Conservation (phyloP, 2,329 filamentous ascomycete species). For the Akanthomyces dipterigenus region DNA sequence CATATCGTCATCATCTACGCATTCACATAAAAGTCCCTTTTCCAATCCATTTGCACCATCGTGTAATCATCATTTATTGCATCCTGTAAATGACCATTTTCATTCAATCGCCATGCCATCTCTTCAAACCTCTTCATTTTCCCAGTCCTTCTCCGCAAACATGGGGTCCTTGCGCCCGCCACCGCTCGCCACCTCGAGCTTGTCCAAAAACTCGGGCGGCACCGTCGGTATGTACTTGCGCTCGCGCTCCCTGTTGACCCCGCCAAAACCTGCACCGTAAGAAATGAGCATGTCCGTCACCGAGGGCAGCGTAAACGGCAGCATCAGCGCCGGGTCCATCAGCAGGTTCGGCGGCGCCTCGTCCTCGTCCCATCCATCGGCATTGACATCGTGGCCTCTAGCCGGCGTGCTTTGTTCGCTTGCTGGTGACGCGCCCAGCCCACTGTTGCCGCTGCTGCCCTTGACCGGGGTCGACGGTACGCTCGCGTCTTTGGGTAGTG, state of each 20-base stretch:
- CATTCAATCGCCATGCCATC: background rate
- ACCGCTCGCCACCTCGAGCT: conserved; percentile 59
- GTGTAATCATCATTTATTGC: background rate
- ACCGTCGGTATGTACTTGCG: conserved; percentile 94
- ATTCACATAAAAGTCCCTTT: no score
- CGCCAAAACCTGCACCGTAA: conserved; percentile 91
- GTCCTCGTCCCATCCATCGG: conserved; percentile 45
- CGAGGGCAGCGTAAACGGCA: conserved; percentile 91
- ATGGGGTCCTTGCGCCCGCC: conserved; percentile 44
- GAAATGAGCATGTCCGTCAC: conserved; percentile 96
- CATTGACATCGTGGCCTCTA: conserved; percentile 24
- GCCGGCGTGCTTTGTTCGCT: conserved; percentile 36
- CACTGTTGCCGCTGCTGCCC: conserved; percentile 33
- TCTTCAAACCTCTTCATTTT: conserved; percentile 52
- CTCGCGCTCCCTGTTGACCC: conserved; percentile 83
- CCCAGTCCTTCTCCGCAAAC: conserved; percentile 60
- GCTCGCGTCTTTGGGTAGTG: conserved; percentile 28
- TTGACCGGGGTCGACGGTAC: conserved; percentile 39
- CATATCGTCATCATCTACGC: background rate
- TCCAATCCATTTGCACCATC: no score
- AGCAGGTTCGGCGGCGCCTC: conserved; percentile 69
- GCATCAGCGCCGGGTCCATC: conserved; percentile 81
- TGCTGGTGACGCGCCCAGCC: conserved; percentile 32
- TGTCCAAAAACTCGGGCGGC: conserved; percentile 85
- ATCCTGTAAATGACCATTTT: background rate